Base-by-base conservation (phyloP, 2,329 filamentous ascomycete genomes). In the Didymellaceae sp. region DNA sequence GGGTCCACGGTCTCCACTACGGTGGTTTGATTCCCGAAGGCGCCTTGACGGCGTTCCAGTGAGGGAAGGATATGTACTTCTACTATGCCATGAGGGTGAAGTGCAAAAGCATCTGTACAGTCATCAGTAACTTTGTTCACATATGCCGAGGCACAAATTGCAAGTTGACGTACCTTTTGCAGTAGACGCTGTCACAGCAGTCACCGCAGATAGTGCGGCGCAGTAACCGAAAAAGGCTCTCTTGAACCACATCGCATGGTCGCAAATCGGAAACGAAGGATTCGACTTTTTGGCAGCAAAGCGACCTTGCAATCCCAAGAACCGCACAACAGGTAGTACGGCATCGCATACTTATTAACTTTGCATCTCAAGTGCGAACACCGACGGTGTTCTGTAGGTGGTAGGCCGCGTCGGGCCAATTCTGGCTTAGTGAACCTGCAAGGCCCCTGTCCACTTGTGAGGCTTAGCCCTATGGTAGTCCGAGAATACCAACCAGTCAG, bases 241-340 rank as follows among this genome's bases (percentile, higher is more conserved):
- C 60, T 63, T 69, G 63, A 68, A 61, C 68, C 61, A 70, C 71
- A 74, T 74, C 43, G 70, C 68, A 72, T 70, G 57, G 45, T 67
- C 62, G 62, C 59, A 59, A 39, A 24, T 25, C 25, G 37, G 39
- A 67, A 69, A 66, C 47, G 62, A 65, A 45, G 54, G 62, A 59
- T 57, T 51, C 45, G 55, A 39, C 8, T 25, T 42, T 13, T 54
- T 49, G 47, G 53, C 54, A 62, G 58, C 49, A 59, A 52, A 54
- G 58, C 51, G 45, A 61, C 54, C 48, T 55, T 39, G 37, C 56
- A 63, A 63, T 52, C 62, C 31, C 43, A 60, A 46, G 41, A 58
- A 51, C 51, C 35, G 47, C 55, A 61, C 63, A 68, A 66, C 57
- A 59, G 58, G 40, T 60, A 46, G 58, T 59, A 60, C 63, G 60